Evolutionary conservation across 2,329 filamentous ascomycete species (phyloP), one percentile per base, ranked within the genome.

Genomic region (Fusarium buharicum): DNA sequence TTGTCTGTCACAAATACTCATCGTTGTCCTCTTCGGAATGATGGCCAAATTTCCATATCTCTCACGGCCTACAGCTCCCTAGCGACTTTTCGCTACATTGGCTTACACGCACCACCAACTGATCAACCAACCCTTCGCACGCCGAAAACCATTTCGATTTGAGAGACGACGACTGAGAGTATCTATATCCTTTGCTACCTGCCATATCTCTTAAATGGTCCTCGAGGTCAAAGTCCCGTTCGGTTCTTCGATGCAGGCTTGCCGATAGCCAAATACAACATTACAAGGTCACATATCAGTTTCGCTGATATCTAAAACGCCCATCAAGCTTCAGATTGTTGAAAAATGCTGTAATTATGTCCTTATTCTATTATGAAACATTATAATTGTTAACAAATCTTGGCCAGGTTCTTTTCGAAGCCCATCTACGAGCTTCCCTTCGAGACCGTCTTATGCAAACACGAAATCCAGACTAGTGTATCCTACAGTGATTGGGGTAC

Each of bases 51-150:
- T 49, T 37, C 36, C 43, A 30, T 30, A 33, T 50, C 33, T 36
- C 16, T 27, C 20, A 41, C 31, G 39, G 28, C 20, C 31, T 34
- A 40, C 46, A 62, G 48, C 38, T 33, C 28, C 37, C 40, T 31
- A 34, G 27, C 38, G 37, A 49, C 39, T 40, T 33, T 39, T 41
- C 31, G 49, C 55, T 30, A 24, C 39, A 46, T 3, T 39, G 27
- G 40, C 40, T 53, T 54, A 47, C 27, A 59, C 48, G 13, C 14
- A 33, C 22, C 40, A 48, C 40, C 39, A 50, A 38, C 38, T 13
- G 16, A 61, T 50, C 43, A 50, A 24, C 17, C 39, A 37, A 27
- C 47, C 44, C 39, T 67, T 28, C 39, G 62, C 22, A 52, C 24
- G n/a, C 39, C 18, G 18, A 38, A 17, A 38, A 56, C 45, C 43